phyloP scores from a whole-genome alignment of 495 filamentous ascomycete species.

The Penicillium coffeae region DNA sequence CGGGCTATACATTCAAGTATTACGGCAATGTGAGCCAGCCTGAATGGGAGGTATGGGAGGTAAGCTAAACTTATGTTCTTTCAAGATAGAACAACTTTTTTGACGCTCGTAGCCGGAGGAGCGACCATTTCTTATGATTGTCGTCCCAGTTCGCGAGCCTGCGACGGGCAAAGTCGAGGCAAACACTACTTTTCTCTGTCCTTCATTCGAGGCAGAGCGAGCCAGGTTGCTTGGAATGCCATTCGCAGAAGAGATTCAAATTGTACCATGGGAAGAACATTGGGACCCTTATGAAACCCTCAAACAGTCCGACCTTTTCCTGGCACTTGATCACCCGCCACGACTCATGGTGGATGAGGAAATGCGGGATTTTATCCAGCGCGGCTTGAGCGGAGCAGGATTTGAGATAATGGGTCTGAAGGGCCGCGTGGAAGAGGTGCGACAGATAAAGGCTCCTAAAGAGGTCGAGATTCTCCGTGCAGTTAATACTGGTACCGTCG shows the following conservation, averaged over 20 bases:
- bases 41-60: constrained; percentile 57
- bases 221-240: constrained; percentile 50
- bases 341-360: constrained; percentile 55
- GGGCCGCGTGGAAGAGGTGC: constrained; percentile 45
- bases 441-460: constrained; percentile 45
- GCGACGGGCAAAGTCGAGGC: constrained; percentile 36
- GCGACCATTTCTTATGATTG: constrained; percentile 52
- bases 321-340: constrained; percentile 13
- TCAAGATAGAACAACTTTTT: too few species aligned
- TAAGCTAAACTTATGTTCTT: constrained; percentile 10
- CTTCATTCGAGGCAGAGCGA: constrained; percentile 51
- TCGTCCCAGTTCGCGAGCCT: constrained; percentile 32
- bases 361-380: constrained; percentile 52
- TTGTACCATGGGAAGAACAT: constrained; percentile 54
- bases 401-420: constrained; percentile 46
- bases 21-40: constrained; percentile 52
- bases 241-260: constrained; percentile 37
- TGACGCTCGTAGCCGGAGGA: constrained; percentile 56
- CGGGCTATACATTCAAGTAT: constrained; percentile 56
- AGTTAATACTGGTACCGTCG: constrained; percentile 56
- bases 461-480: constrained; percentile 51
- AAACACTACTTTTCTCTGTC: constrained; percentile 48
- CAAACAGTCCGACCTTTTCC: constrained; percentile 27
- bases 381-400: constrained; percentile 42
- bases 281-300: constrained; percentile 53